phyloP scores from a whole-genome alignment of 2,329 filamentous ascomycete species.

The Apiospora saccharicola region DNA sequence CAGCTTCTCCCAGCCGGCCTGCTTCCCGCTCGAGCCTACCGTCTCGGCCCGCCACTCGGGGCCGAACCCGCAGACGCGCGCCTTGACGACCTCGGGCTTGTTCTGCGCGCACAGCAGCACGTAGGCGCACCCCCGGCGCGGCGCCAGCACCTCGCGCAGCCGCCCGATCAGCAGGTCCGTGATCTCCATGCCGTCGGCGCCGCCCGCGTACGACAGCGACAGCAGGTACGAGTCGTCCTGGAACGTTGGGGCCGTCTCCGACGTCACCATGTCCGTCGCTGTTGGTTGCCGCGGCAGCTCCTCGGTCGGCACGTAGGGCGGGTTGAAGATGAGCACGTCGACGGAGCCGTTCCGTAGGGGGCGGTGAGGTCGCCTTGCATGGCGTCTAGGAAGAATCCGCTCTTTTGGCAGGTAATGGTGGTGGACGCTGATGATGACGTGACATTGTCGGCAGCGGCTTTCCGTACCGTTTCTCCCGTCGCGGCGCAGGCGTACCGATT shows the following conservation, averaged over 20 bases:
- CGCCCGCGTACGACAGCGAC: conserved; percentile 87
- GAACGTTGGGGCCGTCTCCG: conserved; percentile 56
- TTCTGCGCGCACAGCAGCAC: conserved; percentile 92
- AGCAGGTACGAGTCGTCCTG: conserved; percentile 85
- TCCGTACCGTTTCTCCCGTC: conserved; percentile 72
- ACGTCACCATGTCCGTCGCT: conserved; percentile 37
- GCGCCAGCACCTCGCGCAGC: conserved; percentile 63
- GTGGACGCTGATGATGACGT: conserved; percentile 31
- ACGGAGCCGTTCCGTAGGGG: conserved; percentile 64
- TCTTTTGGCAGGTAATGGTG: not conserved
- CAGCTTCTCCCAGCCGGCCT: conserved; percentile 93
- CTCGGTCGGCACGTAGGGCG: conserved; percentile 91
- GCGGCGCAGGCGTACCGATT: conserved; percentile 84
- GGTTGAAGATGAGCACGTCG: conserved; percentile 94
- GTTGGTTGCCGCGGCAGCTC: conserved; percentile 67
- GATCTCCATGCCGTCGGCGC: conserved; percentile 90
- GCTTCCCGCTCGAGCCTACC: conserved; percentile 83
- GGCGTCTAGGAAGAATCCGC: conserved; percentile 68
- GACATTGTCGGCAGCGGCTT: conserved; percentile 47
- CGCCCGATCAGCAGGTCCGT: conserved; percentile 79
- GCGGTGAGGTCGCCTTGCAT: conserved; percentile 73
- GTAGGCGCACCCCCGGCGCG: conserved; percentile 80
- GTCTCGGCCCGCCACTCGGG: conserved; percentile 75
- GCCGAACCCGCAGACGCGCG: conserved; percentile 62
- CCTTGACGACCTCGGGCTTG: conserved; percentile 77